Base-by-base conservation (phyloP, 495 filamentous ascomycete genomes). In the Daldinia loculata region DNA sequence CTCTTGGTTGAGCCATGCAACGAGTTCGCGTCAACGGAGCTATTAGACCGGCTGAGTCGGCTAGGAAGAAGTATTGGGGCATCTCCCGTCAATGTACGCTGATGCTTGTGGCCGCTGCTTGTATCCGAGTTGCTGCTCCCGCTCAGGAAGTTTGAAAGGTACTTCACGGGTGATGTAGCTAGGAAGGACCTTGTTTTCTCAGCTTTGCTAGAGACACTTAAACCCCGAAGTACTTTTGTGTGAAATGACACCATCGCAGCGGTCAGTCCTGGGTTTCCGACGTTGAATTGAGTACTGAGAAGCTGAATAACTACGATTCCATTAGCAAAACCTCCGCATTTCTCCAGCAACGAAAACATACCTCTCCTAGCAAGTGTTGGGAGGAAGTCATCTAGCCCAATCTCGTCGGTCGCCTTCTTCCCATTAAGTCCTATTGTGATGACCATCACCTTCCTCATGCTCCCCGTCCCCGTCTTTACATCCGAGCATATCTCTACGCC, bases 141-240 rank as follows among this genome's bases (percentile, higher is more conserved):
- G 52, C 88, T 87, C 32, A 97, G 82, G 56, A 99, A 86, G 70
- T 87, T 95, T 0, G 94, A 95, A 27, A 99, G 85, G 74, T 98
- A 80, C 78, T 98, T 99, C 38, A 95, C 92, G 0, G 95, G 95
- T 9, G 94, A 97, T 11, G 89, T 87, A 11, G 91, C 89, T 22
- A 93, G 85, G 71, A 92, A 90, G 0, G 84, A 87, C 73, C 81
- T 88, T 64, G 81, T 82, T 76, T 83, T 90, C 75, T 89, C 86
- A 5, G 85, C 84, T 50, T 89, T 87, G 67, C 86, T 77, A 50
- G 84, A 83, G 36, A 93, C 80, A 43, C 87, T 86, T n/a, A 96
- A 81, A 6, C 89, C 88, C 17, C 89, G 87, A 45, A 99, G 82
- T 30, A 95, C 86, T 61, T 92, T 93, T 58, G 89, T 89, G 75